Base-by-base conservation (phyloP, 352 stramenopile genomes). In the Pythium insidiosum region DNA sequence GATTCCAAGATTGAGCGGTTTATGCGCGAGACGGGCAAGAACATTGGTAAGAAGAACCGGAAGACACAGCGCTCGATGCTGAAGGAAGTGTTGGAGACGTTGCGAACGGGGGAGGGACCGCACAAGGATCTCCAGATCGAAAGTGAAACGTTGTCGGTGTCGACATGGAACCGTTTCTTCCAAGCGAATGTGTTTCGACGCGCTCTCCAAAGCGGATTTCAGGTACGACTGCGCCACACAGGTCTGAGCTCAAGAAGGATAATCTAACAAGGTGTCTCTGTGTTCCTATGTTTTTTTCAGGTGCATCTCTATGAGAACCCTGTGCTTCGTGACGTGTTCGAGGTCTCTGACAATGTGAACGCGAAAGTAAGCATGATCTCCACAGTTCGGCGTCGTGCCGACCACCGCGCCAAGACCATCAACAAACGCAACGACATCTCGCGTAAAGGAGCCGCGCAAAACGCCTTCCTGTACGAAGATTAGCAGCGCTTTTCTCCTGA, bases 11-110 rank as follows among this genome's bases (percentile, higher is more conserved):
- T 86, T 45, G 61, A 67, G 43, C 43, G 43, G 24, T 83, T 71
- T 47, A 81, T 86, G 67, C 66, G 63, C 28, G 67, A 83, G 43
- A 70, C 69, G n/a, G 73, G 50, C 30, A 85, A 86, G 47, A 78
- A 45, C 31, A 74, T 86, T 18, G 73, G 73, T 46, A 86, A 86
- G 54, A 86, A 86, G 56, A 86, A 70, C 47, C 62, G 73, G 30
- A 83, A 83, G 47, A 38, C 42, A 7, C 73, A 86, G 46, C 62
- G 73, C 9, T 83, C 69, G 47, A 70, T 70, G 53, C 54, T 86
- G 28, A 86, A 86, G 41, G 69, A 83, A 33, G 73, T 86, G 20
- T 49, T 86, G 30, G 69, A 83, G 55, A 83, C 73, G 29, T 44
- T 85, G 16, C 50, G 53, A 7, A 75, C 65, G 7, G 73, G 73